These are phyloP conservation scores for Cordyceps tenuipes DNA, from an alignment of 2,329 filamentous ascomycete species.

Conservation along the genomic window DNA sequence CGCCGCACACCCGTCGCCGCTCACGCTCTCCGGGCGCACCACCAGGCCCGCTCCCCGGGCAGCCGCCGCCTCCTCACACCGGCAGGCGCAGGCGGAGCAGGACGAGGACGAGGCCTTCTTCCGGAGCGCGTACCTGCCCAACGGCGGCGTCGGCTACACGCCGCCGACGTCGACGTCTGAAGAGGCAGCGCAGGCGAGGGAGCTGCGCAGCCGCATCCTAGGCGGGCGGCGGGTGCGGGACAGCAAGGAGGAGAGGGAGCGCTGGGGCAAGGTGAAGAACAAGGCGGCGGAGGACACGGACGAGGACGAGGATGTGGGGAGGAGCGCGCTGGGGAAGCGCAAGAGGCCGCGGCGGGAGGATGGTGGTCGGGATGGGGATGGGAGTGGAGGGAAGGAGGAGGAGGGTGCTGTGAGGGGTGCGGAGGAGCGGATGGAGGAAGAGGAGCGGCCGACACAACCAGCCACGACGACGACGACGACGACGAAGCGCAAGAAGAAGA, in stretches of 20 bases:
- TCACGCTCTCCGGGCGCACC: slow-evolving; percentile 18
- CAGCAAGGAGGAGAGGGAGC: slow-evolving; percentile 12
- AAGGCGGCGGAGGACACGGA: slow-evolving; percentile 20
- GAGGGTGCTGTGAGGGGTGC: neutral
- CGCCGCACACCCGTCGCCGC: slow-evolving; percentile 26
- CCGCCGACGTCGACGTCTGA: neutral
- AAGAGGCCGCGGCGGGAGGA: slow-evolving; percentile 23
- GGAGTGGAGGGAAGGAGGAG: neutral
- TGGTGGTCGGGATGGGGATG: neutral
- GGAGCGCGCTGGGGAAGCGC: slow-evolving; percentile 30
- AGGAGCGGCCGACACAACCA: neutral
- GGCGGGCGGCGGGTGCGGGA: slow-evolving; percentile 17
- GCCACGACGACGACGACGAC: neutral
- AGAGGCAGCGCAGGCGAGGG: slow-evolving; percentile 17
- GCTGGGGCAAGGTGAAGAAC: slow-evolving; percentile 19
- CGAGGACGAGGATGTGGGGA: slow-evolving; percentile 27
- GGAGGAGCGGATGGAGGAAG: neutral
- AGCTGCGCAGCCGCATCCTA: slow-evolving; percentile 25
- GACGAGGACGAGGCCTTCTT: slow-evolving; percentile 21
- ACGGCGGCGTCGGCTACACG: slow-evolving; percentile 35
- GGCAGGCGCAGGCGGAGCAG: slow-evolving; percentile 13
- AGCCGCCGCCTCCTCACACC: neutral
- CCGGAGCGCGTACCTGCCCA: slow-evolving; percentile 19
- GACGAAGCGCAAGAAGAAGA: slow-evolving; percentile 15
- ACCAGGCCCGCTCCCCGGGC: neutral